Percentiles rank a stretch among this genome's conserved stretches.
Conservation (phyloP, 805 yeast genomes). For the Ogataea wickerhamii region DNA sequence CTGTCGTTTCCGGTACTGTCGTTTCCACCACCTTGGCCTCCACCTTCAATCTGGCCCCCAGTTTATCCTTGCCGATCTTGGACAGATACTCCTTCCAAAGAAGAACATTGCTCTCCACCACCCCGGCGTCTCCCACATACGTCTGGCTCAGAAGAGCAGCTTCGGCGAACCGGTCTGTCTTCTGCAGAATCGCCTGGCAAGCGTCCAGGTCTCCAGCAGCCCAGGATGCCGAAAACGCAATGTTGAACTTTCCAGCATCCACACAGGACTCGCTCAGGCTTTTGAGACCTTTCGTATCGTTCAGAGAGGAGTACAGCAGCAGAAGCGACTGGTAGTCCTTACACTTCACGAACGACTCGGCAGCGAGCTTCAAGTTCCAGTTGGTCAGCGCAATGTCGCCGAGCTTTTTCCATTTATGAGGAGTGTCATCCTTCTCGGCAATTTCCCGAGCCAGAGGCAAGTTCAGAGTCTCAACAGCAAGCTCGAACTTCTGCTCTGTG, state of each 20-base stretch:
- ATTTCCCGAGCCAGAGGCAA: conserved; percentile 68
- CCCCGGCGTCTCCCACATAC: conserved; percentile 49
- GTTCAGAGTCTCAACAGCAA: conserved; percentile 74
- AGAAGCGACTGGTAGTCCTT: conserved; percentile 79
- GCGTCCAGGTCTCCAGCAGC: conserved; percentile 63
- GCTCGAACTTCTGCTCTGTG: conserved; percentile 85
- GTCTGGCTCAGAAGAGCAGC: conserved; percentile 79
- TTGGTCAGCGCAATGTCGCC: conserved; percentile 81
- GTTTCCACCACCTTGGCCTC: no score
- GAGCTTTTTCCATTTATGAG: conserved; percentile 82
- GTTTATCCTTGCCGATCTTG: conserved; percentile 46
- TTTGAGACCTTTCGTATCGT: conserved; percentile 56
- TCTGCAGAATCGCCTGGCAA: conserved; percentile 62
- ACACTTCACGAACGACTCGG: conserved; percentile 72
- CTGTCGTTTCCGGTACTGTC: neutral
- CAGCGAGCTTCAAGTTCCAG: conserved; percentile 82
- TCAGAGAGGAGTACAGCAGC: conserved; percentile 77
- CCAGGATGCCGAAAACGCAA: conserved; percentile 94
- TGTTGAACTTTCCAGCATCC: conserved; percentile 74
- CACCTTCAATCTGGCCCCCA: conserved; percentile 72
- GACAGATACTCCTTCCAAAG: conserved; percentile 66
- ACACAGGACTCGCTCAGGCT: conserved; percentile 66
- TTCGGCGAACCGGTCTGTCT: conserved; percentile 72
- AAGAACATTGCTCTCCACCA: conserved; percentile 43
- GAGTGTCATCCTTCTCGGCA: conserved; percentile 50